These are phyloP conservation scores for Thalassiosira profunda DNA, from an alignment of 108 stramenopile genomes.

Conservation along the genomic window DNA sequence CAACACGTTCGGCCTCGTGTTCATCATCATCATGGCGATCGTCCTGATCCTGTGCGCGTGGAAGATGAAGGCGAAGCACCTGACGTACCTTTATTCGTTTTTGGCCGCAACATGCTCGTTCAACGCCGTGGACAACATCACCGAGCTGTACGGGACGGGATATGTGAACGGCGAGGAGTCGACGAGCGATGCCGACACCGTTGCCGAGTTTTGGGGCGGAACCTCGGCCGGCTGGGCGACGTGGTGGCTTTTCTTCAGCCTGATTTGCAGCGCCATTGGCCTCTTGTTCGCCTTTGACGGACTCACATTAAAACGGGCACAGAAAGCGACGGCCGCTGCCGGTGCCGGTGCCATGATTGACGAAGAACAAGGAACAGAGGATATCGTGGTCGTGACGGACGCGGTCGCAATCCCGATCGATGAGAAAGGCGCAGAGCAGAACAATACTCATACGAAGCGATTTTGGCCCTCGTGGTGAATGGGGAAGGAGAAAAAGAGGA, in stretches of 20 bases:
- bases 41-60: constrained; percentile 25
- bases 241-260: constrained; percentile 44
- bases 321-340: too few species aligned
- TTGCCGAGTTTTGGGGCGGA: constrained; percentile 43
- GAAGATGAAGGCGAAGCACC: constrained; percentile 24
- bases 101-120: constrained; percentile 54
- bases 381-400: too few species aligned
- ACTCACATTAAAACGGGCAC: constrained; percentile 3
- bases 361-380: too few species aligned
- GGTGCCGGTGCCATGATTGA: too few species aligned
- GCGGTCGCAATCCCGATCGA: too few species aligned
- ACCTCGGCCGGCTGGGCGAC: constrained; percentile 45
- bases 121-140: constrained; percentile 46
- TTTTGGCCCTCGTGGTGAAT: too few species aligned
- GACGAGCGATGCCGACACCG: constrained; percentile 40
- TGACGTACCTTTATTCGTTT: constrained; percentile 40
- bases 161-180: constrained; percentile 30
- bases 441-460: too few species aligned
- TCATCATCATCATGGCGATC: constrained; percentile 37
- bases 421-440: too few species aligned
- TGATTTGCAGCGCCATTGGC: constrained; percentile 37
- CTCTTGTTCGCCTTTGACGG: constrained; percentile 46
- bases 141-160: constrained; percentile 42
- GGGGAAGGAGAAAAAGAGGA: too few species aligned
- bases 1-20: constrained; percentile 54